Evolutionary conservation across 2,329 filamentous ascomycete genomes (phyloP), one percentile per base, ranked within the genome.

Genomic region (Nothopassalora personata): DNA sequence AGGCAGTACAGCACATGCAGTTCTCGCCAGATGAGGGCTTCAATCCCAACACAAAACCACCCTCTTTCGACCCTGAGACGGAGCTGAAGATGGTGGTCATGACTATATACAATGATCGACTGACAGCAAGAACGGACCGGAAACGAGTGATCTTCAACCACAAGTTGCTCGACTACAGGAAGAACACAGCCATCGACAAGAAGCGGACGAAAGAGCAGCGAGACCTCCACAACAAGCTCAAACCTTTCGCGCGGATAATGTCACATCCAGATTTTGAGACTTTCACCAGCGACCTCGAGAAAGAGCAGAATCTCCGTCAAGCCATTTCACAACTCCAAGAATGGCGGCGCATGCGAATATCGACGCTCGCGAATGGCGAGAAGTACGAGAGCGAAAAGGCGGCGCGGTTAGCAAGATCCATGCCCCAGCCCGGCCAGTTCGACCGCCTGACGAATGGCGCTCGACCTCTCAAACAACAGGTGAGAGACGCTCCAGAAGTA

Each of bases 61-160:
- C 46, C 28, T 15, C 28, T 6, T 80, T 95, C 59, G 94, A 99
- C 68, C 91, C 94, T 0, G 94, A 99, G 74, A 96, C 96, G 82
- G 92, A 97, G 64, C 83, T 99, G 49, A 99, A 99, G 80, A 86
- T 97, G 77, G 96, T 91, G 0, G 91, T 99, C 19, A 97, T 99
- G 86, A 91, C 96, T 65, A 96, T 99, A 53, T 99, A 99, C 80
- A 99, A 99, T 71, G 88, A 89, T 59, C 86, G 92, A 4, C 78
- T 99, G 18, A 96, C 92, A 2, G 89, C 92, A 58, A 86, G 94
- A 66, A 93, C 93, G 6, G 93, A 97, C 69, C 84, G 94, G 49
- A 99, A 99, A 76, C 95, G 94, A 77, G 89, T 97, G 53, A 89
- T 99, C 5, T 97, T 99, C 68, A 92, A 97, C 71, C 94, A 99